Evolutionary conservation across 352 stramenopile species (phyloP), one percentile per base, ranked within the genome.

Genomic region (Pythium dissotocum): DNA sequence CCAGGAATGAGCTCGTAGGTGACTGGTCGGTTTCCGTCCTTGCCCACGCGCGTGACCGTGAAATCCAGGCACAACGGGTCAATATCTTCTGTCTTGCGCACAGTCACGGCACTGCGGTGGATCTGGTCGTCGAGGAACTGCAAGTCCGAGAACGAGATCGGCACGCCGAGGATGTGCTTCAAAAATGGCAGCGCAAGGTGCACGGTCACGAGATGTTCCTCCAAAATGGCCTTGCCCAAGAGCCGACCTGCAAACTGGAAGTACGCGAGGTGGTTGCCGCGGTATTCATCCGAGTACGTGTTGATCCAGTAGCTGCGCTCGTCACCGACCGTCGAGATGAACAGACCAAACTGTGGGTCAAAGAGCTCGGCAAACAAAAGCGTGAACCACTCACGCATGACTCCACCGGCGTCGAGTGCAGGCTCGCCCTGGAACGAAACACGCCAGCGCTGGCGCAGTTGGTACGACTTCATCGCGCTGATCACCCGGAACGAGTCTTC

Each of bases 331-430:
- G 82, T 90, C 16, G 77, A 85, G 13, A 85, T 68, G 63, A 97
- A 97, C 26, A 97, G 76, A 6, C 88, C 91, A 36, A 92, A 85
- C 0, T 70, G 65, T 0, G 85, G 86, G 60, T 94, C 88, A 26
- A 97, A 97, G 2, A 97, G 62, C 62, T 93, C 87, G 0, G 72
- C 71, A 58, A 91, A 93, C 16, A 96, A 69, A 14, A 97, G 75
- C 35, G 84, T 91, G 66, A 97, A 96, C 91, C 91, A 97, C 70
- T 97, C 91, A 21, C 91, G 85, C 79, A 96, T 93, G 30, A 97
- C 79, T 9, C 89, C 91, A 35, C 91, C 91, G 18, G 90, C 91
- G 70, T 97, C 91, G 33, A 97, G 68, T 0, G 77, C 91, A 0
- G 87, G 83, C 58, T 97, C 90, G 28, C 88, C 89, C 2, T 89